These are phyloP conservation scores for Erythrobasidium hasegawianum DNA, from an alignment of 1,284 basidiomycete genomes.

Conservation along the genomic window DNA sequence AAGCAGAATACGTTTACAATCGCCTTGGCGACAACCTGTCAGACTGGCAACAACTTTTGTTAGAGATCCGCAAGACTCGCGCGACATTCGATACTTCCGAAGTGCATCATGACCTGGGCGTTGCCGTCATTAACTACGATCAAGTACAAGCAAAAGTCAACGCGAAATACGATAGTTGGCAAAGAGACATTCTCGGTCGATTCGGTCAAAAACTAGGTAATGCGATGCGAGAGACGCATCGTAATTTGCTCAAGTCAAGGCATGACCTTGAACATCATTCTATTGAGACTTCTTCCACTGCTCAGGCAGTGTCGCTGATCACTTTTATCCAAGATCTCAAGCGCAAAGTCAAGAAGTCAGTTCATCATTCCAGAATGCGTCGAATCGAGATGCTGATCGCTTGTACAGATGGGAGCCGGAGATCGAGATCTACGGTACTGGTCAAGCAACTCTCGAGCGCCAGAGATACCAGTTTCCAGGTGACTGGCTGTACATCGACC, in stretches of 20 bases:
- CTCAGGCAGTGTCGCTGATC: slow-evolving; percentile 96
- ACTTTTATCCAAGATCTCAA: slow-evolving; percentile 99
- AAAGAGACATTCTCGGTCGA: slow-evolving; percentile 83
- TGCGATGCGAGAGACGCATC: slow-evolving; percentile 95
- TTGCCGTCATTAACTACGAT: slow-evolving; percentile 93
- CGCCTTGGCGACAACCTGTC: slow-evolving; percentile 87
- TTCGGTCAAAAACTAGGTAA: slow-evolving; percentile 89
- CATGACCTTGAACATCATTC: slow-evolving; percentile 89
- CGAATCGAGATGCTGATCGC: background rate
- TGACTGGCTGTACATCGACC: slow-evolving; percentile 98
- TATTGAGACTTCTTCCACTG: slow-evolving; percentile 68
- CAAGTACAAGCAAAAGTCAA: slow-evolving; percentile 96
- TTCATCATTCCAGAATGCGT: no score
- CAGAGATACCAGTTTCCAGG: slow-evolving; percentile 94
- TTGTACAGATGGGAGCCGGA: slow-evolving; percentile 73
- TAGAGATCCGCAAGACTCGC: slow-evolving; percentile 92
- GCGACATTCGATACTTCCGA: slow-evolving; percentile 98
- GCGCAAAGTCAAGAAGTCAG: slow-evolving; percentile 76
- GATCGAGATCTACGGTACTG: slow-evolving; percentile 86
- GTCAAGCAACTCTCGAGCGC: slow-evolving; percentile 93
- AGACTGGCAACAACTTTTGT: slow-evolving; percentile 87
- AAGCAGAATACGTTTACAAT: slow-evolving; percentile 92
- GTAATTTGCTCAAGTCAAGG: slow-evolving; percentile 82
- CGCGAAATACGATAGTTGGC: slow-evolving; percentile 97
- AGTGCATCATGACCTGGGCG: slow-evolving; percentile 76